Evolutionary conservation across 2,329 filamentous ascomycete species (phyloP).

Genomic region (Proliferodiscus dingleyae): DNA sequence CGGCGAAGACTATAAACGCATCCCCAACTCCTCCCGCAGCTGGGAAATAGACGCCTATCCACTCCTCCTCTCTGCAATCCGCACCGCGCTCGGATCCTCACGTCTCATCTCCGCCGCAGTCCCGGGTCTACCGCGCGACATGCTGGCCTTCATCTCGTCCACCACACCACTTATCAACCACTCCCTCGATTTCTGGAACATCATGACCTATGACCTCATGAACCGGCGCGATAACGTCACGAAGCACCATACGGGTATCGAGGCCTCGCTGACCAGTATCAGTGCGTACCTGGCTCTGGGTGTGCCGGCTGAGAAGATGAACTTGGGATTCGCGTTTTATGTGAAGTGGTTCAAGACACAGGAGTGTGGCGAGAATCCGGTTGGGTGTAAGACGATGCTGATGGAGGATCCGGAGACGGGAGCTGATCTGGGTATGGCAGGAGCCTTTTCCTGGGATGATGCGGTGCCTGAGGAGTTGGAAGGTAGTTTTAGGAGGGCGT

Average conservation of each 20-base stretch:
- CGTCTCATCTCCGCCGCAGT: constrained; percentile 65
- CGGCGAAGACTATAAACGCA: constrained; percentile 62
- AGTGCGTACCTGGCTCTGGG: constrained; percentile 54
- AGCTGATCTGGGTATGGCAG: constrained; percentile 51
- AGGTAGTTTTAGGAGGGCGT: constrained; percentile 54
- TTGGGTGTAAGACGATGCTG: constrained; percentile 50
- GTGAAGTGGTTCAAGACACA: constrained; percentile 58
- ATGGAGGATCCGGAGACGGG: constrained; percentile 57
- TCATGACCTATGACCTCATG: constrained; percentile 68
- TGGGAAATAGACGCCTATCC: constrained; percentile 62
- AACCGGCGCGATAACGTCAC: constrained; percentile 63
- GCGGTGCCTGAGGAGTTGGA: constrained; percentile 47
- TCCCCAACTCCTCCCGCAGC: constrained; percentile 54
- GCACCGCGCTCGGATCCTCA: constrained; percentile 48
- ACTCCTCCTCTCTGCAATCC: constrained; percentile 53
- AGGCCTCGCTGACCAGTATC: constrained; percentile 48
- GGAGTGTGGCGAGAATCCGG: constrained; percentile 30
- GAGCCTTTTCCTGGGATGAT: constrained; percentile 57
- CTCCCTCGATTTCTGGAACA: constrained; percentile 62
- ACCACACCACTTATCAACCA: constrained; percentile 54
- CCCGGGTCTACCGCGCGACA: constrained; percentile 58
- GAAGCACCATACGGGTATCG: constrained; percentile 60
- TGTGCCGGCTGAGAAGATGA: constrained; percentile 47
- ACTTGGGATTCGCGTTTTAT: constrained; percentile 64
- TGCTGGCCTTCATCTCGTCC: constrained; percentile 60